Evolutionary conservation across 2,329 filamentous ascomycete species (phyloP).

Genomic region (Triangularia verruculosa): DNA sequence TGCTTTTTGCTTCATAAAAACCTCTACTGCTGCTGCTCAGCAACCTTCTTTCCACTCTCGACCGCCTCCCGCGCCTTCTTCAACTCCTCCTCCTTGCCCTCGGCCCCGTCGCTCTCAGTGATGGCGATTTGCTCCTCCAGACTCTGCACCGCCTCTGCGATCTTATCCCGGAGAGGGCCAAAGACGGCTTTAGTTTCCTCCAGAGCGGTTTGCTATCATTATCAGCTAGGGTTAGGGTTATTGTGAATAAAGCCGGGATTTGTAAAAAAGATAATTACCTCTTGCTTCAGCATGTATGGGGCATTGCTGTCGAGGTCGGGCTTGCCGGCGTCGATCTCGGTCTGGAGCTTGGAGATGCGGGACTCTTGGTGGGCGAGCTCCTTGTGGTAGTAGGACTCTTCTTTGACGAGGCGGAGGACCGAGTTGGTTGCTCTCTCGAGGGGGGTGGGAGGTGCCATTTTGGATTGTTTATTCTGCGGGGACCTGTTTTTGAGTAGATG

Average conservation of each 20-base stretch:
- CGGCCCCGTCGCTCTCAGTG: conserved; percentile 46
- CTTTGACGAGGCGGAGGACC: conserved; percentile 82
- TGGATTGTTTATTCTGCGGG: not conserved
- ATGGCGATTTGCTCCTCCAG: conserved; percentile 74
- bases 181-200: conserved; percentile 86
- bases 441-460: conserved; percentile 73
- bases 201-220: conserved; percentile 68
- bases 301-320: conserved; percentile 67
- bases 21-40: conserved; percentile 27
- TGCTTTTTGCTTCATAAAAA: not conserved
- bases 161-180: conserved; percentile 66
- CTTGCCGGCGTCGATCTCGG: conserved; percentile 50
- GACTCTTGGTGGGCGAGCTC: conserved; percentile 74
- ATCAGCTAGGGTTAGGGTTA: conserved; percentile 27
- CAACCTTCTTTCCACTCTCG: conserved; percentile 45
- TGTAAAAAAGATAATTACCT: conserved; percentile 55
- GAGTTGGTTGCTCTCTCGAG: conserved; percentile 77
- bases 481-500: not conserved
- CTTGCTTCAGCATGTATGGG: conserved; percentile 77
- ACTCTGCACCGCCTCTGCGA: conserved; percentile 67
- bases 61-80: conserved; percentile 54
- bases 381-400: conserved; percentile 85
- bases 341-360: conserved; percentile 66
- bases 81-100: conserved; percentile 49
- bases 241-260: not conserved